These are phyloP conservation scores for Leishmania turanica DNA, from an alignment of 208 protist genomes.

Conservation along the genomic window DNA sequence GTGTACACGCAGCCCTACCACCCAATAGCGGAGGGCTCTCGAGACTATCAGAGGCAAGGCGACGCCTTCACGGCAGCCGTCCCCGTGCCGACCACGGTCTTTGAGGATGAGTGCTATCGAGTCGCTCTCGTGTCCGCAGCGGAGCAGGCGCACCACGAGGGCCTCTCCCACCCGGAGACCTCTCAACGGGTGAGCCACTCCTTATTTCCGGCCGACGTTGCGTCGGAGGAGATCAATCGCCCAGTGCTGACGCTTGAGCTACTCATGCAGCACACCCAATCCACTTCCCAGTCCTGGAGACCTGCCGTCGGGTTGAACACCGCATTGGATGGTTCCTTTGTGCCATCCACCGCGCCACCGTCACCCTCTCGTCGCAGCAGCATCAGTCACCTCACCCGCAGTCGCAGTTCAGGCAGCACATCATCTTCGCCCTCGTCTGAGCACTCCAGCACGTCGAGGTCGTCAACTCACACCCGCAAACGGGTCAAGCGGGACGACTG, in stretches of 20 bases:
- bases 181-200: neutral
- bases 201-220: too few species aligned
- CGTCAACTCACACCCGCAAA: neutral
- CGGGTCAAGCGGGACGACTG: neutral
- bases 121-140: conserved; percentile 17
- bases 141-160: conserved; percentile 1
- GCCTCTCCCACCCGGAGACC: neutral
- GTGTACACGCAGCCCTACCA: conserved; percentile 25
- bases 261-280: conserved; percentile 33
- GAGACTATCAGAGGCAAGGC: conserved; percentile 6
- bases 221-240: neutral
- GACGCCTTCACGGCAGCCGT: neutral
- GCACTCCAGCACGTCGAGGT: neutral
- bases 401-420: neutral
- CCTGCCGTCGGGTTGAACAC: neutral
- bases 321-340: neutral
- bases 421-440: neutral
- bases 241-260: conserved; percentile 30
- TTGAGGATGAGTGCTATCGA: conserved; percentile 36
- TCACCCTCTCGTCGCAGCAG: conserved; percentile 12
- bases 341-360: neutral
- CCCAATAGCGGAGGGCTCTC: conserved; percentile 13
- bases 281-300: conserved; percentile 16
- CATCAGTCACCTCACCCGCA: neutral
- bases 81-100: conserved; percentile 18